Conservation (phyloP, 306 rosid species). For the Glycine latifolia region DNA sequence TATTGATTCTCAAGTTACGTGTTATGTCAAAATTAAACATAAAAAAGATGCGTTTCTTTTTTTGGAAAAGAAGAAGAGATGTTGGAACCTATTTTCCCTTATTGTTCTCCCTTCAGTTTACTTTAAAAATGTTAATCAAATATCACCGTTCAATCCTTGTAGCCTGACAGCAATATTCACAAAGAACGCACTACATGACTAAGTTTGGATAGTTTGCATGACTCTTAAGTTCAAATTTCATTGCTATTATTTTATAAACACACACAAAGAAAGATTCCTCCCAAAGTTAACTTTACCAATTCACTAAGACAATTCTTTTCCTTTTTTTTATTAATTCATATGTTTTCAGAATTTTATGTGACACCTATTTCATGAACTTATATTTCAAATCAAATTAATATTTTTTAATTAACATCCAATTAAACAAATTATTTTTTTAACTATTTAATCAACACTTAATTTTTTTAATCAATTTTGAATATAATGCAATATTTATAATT, state of each 20-base stretch:
- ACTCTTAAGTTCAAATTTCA: neutral
- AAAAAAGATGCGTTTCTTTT: neutral
- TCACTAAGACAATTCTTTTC: too few relatives aligned
- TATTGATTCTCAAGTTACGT: slow-evolving; percentile 5
- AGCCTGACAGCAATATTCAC: too few relatives aligned
- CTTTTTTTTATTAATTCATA: too few relatives aligned
- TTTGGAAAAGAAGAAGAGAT: neutral
- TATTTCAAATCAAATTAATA: neutral
- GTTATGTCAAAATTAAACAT: slow-evolving; percentile 14
- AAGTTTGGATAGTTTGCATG: neutral
- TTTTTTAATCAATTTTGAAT: neutral
- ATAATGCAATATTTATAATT: neutral
- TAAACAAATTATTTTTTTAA: neutral
- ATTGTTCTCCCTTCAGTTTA: neutral
- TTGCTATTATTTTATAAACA: too few relatives aligned
- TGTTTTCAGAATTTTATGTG: neutral
- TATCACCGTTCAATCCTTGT: neutral
- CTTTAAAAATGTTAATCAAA: neutral
- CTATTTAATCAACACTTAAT: neutral
- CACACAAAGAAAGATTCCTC: too few relatives aligned
- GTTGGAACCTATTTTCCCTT: neutral
- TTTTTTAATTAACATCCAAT: neutral
- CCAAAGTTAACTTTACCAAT: too few relatives aligned
- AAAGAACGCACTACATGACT: neutral
- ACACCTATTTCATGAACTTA: neutral